Percentiles rank a stretch among this genome's conserved stretches.
Conservation (phyloP, 441 rosid genomes). For the Erodium chrysanthum region DNA sequence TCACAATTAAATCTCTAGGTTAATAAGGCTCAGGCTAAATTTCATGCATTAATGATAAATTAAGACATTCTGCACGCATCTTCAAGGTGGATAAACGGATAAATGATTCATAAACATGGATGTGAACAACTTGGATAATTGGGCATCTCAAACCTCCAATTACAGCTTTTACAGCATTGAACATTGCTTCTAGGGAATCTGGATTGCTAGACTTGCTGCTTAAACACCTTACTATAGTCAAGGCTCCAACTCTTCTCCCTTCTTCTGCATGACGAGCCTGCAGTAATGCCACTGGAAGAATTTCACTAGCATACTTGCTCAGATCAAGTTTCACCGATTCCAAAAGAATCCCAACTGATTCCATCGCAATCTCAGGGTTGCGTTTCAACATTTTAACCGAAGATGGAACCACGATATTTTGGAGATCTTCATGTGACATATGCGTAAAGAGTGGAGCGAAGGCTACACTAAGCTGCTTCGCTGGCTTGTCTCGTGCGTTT, state of each 20-base stretch:
- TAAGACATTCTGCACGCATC: not conserved
- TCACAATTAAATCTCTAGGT: slow-evolving; percentile 16
- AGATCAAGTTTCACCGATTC: slow-evolving; percentile 65
- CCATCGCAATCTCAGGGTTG: slow-evolving; percentile 91
- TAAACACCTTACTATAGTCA: slow-evolving; percentile 55
- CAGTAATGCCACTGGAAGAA: slow-evolving; percentile 59
- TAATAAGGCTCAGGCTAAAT: slow-evolving; percentile 4
- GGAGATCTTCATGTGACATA: slow-evolving; percentile 75
- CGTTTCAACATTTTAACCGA: slow-evolving; percentile 91
- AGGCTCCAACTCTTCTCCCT: slow-evolving; percentile 67
- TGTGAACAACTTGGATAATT: slow-evolving; percentile 11
- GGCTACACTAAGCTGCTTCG: slow-evolving; percentile 47
- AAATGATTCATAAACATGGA: too few relatives aligned
- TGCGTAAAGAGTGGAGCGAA: slow-evolving; percentile 52
- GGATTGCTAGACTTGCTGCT: slow-evolving; percentile 90
- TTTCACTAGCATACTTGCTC: slow-evolving; percentile 80
- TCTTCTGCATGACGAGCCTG: slow-evolving; percentile 91
- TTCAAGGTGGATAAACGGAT: too few relatives aligned
- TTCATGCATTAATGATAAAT: slow-evolving; percentile 6
- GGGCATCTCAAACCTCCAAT: slow-evolving; percentile 63
- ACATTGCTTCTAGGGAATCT: slow-evolving; percentile 81
- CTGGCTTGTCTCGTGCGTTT: slow-evolving; percentile 73
- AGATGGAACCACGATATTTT: slow-evolving; percentile 63
- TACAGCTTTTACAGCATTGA: slow-evolving; percentile 59
- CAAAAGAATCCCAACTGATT: slow-evolving; percentile 68